phyloP scores from a whole-genome alignment of 805 yeast species.

The Monosporozyma solicola region DNA sequence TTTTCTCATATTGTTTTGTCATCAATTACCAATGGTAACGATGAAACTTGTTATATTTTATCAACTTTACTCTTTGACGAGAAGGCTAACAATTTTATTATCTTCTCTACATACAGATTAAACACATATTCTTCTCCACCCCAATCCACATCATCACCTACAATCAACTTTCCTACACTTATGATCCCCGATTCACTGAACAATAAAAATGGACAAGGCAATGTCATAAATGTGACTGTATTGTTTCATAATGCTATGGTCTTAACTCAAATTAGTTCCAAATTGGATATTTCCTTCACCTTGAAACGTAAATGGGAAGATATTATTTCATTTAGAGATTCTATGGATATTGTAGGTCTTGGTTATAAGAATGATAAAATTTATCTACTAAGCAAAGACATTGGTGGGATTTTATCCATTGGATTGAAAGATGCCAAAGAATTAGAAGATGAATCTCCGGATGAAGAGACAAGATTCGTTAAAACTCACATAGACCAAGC shows the following conservation, averaged over 20 bases:
- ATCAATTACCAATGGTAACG: slow-evolving; percentile 31
- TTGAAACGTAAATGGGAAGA: slow-evolving; percentile 71
- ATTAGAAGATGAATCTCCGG: slow-evolving; percentile 15
- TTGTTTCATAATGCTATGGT: slow-evolving; percentile 53
- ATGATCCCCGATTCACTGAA: slow-evolving; percentile 9
- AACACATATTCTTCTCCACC: slow-evolving; percentile 36
- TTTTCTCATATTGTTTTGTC: slow-evolving; percentile 43
- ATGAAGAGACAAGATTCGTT: slow-evolving; percentile 33
- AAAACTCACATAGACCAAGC: slow-evolving; percentile 81
- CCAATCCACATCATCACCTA: background rate
- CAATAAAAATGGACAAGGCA: slow-evolving; percentile 7
- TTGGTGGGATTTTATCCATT: slow-evolving; percentile 51
- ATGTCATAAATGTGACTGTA: slow-evolving; percentile 43
- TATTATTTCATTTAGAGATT: slow-evolving; percentile 46
- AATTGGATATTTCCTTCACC: slow-evolving; percentile 26
- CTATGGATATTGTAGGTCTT: slow-evolving; percentile 47
- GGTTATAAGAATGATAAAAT: slow-evolving; percentile 47
- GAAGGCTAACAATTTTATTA: slow-evolving; percentile 41
- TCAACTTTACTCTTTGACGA: slow-evolving; percentile 42
- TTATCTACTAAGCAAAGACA: slow-evolving; percentile 39
- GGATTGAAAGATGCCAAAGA: slow-evolving; percentile 31
- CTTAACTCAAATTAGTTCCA: slow-evolving; percentile 49
- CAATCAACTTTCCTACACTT: slow-evolving; percentile 7
- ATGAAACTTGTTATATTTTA: slow-evolving; percentile 36
- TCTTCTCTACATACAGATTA: slow-evolving; percentile 58